Evolutionary conservation across 805 yeast species (phyloP).

Genomic region (Metschnikowia vanudenii): DNA sequence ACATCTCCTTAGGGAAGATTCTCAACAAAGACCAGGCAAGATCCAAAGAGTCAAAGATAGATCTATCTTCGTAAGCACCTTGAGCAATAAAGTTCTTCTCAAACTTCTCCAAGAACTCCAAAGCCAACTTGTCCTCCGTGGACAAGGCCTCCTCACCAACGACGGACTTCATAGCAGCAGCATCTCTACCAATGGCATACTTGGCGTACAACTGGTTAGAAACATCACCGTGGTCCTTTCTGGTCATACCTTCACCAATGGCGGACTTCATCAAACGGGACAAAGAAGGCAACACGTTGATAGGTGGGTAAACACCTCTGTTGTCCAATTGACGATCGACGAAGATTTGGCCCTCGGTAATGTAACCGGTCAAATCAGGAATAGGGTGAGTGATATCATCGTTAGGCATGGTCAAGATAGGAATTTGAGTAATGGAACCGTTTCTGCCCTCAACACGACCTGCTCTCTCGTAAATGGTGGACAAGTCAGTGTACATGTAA

Average conservation of each 20-base stretch:
- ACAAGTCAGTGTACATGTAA: slow-evolving; percentile 99
- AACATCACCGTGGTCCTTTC: slow-evolving; percentile 99
- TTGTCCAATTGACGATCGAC: slow-evolving; percentile 95
- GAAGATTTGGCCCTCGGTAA: slow-evolving; percentile 98
- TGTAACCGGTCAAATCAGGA: slow-evolving; percentile 99
- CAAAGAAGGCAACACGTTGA: slow-evolving; percentile 94
- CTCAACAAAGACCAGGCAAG: slow-evolving; percentile 98
- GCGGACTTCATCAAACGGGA: slow-evolving; percentile 99
- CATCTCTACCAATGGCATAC: slow-evolving; percentile 99
- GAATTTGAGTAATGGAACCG: slow-evolving; percentile 98
- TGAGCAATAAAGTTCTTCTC: slow-evolving; percentile 94
- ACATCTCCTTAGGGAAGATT: slow-evolving; percentile 98
- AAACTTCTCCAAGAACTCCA: slow-evolving; percentile 96
- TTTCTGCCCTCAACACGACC: slow-evolving; percentile 99
- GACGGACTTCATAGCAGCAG: slow-evolving; percentile 99
- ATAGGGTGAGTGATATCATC: slow-evolving; percentile 99
- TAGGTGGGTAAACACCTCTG: slow-evolving; percentile 98
- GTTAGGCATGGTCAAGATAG: slow-evolving; percentile 98
- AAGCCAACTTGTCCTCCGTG: slow-evolving; percentile 93
- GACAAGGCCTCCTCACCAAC: slow-evolving; percentile 99
- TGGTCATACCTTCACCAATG: slow-evolving; percentile 99
- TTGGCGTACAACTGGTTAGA: slow-evolving; percentile 98
- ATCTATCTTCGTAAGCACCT: slow-evolving; percentile 96
- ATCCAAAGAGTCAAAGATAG: slow-evolving; percentile 91
- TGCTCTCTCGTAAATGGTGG: slow-evolving; percentile 98